phyloP scores from a whole-genome alignment of 2,329 filamentous ascomycete species.

The Fusarium hainanense region DNA sequence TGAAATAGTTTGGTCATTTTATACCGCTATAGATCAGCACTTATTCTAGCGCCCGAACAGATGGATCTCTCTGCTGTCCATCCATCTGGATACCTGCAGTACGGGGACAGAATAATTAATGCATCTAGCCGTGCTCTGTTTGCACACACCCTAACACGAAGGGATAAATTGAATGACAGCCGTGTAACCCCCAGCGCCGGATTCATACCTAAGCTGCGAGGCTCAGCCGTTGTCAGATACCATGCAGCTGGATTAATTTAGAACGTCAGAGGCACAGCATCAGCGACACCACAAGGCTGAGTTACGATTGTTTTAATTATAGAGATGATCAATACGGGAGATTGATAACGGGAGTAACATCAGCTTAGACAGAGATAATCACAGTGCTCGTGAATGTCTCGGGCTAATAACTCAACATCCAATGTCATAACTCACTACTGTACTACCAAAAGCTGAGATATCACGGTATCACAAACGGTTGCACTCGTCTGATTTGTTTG shows the following conservation, averaged over 20 bases:
- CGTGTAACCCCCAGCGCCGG: slow-evolving; percentile 24
- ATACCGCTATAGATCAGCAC: background rate
- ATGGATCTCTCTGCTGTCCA: background rate
- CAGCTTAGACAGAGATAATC: background rate
- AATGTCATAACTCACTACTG: background rate
- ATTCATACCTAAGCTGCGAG: slow-evolving; percentile 36
- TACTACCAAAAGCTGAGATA: slow-evolving; percentile 5
- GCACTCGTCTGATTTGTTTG: slow-evolving; percentile 21
- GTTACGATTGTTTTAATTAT: background rate
- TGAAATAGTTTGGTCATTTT: background rate
- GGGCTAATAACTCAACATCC: background rate
- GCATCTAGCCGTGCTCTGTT: background rate
- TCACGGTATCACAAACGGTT: slow-evolving; percentile 13
- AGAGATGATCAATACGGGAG: background rate
- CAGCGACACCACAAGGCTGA: slow-evolving; percentile 29
- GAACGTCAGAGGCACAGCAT: slow-evolving; percentile 13
- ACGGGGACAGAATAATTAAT: too few species aligned
- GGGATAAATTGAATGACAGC: slow-evolving; percentile 4
- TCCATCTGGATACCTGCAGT: background rate
- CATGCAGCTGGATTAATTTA: slow-evolving; percentile 11
- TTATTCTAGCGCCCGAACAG: background rate
- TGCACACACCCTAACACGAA: background rate
- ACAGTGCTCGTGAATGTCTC: slow-evolving; percentile 1
- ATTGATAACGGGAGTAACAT: background rate
- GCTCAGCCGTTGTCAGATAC: slow-evolving; percentile 10